phyloP scores from a whole-genome alignment of 768 basidiomycete genomes.

The Rhizopogon vulgaris region DNA sequence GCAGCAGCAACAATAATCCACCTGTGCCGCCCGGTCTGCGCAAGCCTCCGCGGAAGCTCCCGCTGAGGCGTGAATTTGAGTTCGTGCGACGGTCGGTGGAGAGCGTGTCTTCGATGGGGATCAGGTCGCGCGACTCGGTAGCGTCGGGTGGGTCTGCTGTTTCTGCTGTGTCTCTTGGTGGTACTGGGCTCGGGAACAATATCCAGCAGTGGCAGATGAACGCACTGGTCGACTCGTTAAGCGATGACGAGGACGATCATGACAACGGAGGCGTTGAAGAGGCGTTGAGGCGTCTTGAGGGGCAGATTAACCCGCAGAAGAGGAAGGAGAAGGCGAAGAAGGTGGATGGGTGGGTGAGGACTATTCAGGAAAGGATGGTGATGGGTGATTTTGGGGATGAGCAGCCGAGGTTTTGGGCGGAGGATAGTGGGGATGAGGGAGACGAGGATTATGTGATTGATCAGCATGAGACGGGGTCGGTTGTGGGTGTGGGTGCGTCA shows the following conservation, averaged over 20 bases:
- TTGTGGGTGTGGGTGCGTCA: slow-evolving; percentile 6
- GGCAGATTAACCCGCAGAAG: slow-evolving; percentile 71
- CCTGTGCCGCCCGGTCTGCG: slow-evolving; percentile 48
- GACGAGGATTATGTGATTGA: slow-evolving; percentile 27
- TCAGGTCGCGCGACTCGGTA: slow-evolving; percentile 56
- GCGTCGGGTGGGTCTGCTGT: slow-evolving; percentile 35
- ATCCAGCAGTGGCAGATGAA: slow-evolving; percentile 84
- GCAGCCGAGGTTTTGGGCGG: slow-evolving; percentile 47
- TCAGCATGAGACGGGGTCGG: slow-evolving; percentile 25
- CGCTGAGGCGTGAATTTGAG: slow-evolving; percentile 74
- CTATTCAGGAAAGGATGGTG: slow-evolving; percentile 60
- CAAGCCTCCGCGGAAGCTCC: slow-evolving; percentile 52
- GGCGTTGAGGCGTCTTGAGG: slow-evolving; percentile 78
- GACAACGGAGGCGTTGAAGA: slow-evolving; percentile 35
- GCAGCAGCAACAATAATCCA: slow-evolving; percentile 14
- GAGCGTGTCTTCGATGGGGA: slow-evolving; percentile 76
- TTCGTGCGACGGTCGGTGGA: slow-evolving; percentile 65
- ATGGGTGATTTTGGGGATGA: slow-evolving; percentile 61
- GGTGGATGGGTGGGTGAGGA: slow-evolving; percentile 78
- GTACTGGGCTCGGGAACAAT: slow-evolving; percentile 33
- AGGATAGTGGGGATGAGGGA: slow-evolving; percentile 37
- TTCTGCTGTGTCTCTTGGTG: slow-evolving; percentile 29
- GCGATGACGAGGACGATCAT: slow-evolving; percentile 46
- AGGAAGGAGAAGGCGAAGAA: slow-evolving; percentile 68
- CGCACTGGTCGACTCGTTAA: slow-evolving; percentile 66